Conservation (phyloP, 805 yeast species). For the Candida orba region DNA sequence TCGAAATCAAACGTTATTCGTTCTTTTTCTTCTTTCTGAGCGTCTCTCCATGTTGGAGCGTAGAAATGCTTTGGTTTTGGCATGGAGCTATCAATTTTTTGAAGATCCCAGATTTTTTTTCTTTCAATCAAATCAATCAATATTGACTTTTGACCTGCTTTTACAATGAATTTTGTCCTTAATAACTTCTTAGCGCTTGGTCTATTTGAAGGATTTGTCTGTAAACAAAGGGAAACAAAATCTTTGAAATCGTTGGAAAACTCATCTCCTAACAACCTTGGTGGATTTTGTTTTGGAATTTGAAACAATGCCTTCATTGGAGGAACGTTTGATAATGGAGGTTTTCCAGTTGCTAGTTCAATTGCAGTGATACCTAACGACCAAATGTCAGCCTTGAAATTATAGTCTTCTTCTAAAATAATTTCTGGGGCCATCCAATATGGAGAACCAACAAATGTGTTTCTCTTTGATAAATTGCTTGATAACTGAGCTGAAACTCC, state of each 20-base stretch:
- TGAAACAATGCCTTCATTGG: constrained; percentile 33
- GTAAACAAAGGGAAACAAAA: constrained; percentile 64
- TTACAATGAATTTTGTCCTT: constrained; percentile 45
- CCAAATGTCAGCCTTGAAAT: constrained; percentile 94
- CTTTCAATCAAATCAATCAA: constrained; percentile 36
- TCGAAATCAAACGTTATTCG: constrained; percentile 20
- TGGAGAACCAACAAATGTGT: constrained; percentile 70
- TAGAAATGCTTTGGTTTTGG: constrained; percentile 11
- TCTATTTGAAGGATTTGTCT: constrained; percentile 59
- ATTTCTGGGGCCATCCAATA: constrained; percentile 99
- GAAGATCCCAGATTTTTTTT: constrained; percentile 31
- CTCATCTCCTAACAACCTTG: constrained; percentile 74
- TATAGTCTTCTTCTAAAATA: constrained; percentile 79
- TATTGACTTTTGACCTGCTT: constrained; percentile 30
- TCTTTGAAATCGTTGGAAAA: constrained; percentile 60
- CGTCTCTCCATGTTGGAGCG: constrained; percentile 26
- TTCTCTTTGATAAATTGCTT: constrained; percentile 56
- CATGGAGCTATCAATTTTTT: constrained; percentile 15
- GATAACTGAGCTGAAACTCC: constrained; percentile 89
- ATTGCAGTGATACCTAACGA: constrained; percentile 90
- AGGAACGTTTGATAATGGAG: constrained; percentile 81
- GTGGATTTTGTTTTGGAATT: constrained; percentile 65
- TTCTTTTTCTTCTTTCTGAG: constrained; percentile 1
- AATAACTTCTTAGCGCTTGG: constrained; percentile 58
- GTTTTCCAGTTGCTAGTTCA: constrained; percentile 93